Conservation (phyloP, 2,329 filamentous ascomycete genomes). For the Venturia aucupariae region DNA sequence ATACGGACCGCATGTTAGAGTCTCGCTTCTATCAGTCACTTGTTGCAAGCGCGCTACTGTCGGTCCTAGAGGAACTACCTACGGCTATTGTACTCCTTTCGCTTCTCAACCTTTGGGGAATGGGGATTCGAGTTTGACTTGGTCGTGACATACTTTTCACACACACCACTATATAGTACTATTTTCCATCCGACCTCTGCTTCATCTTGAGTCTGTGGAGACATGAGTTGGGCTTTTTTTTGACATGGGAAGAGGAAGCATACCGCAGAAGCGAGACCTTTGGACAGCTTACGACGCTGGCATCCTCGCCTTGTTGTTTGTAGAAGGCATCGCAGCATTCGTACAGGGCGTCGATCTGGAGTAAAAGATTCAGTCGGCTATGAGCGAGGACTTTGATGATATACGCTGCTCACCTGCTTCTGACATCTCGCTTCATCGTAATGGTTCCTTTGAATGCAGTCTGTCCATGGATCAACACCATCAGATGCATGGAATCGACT, state of each 20-base stretch:
- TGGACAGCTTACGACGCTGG: slow-evolving; percentile 73
- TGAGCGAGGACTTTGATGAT: neutral
- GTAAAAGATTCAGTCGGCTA: slow-evolving; percentile 14
- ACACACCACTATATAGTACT: slow-evolving; percentile 17
- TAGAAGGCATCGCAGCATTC: slow-evolving; percentile 92
- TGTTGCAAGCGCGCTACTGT: slow-evolving; percentile 98
- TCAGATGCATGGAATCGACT: neutral
- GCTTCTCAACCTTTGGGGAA: slow-evolving; percentile 40
- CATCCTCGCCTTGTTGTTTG: slow-evolving; percentile 63
- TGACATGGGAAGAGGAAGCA: neutral
- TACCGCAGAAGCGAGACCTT: slow-evolving; percentile 64
- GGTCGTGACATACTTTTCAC: slow-evolving; percentile 31
- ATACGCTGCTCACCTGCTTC: slow-evolving; percentile 31
- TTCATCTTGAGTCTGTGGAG: slow-evolving; percentile 61
- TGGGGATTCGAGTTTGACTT: slow-evolving; percentile 34
- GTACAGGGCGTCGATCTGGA: slow-evolving; percentile 75
- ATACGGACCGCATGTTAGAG: slow-evolving; percentile 87
- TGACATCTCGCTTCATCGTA: slow-evolving; percentile 83
- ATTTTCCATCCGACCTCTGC: slow-evolving; percentile 49
- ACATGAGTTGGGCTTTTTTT: neutral
- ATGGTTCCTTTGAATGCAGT: slow-evolving; percentile 73
- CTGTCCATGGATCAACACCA: slow-evolving; percentile 35
- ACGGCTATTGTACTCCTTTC: slow-evolving; percentile 31
- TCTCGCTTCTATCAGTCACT: slow-evolving; percentile 94
- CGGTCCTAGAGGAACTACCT: slow-evolving; percentile 72